These are phyloP conservation scores for Eurotiales sp. DNA, from an alignment of 2,329 filamentous ascomycete genomes.

Conservation along the genomic window DNA sequence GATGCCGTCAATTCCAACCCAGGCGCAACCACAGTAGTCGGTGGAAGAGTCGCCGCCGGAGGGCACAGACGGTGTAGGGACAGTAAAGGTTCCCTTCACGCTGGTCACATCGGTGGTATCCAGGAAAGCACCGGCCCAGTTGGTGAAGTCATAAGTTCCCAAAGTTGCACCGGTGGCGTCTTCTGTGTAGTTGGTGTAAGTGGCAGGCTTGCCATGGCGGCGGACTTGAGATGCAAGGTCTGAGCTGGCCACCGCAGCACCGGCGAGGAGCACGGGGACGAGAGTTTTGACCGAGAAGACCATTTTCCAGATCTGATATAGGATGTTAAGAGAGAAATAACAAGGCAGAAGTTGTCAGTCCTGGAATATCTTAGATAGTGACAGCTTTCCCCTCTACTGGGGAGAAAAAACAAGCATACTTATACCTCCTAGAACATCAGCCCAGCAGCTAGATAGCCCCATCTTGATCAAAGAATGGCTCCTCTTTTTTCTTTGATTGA, in stretches of 20 bases:
- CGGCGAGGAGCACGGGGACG: conserved; percentile 4
- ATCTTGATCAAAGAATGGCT: no score
- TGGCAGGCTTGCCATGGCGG: not conserved
- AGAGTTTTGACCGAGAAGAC: conserved; percentile 1
- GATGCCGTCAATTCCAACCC: conserved; percentile 51
- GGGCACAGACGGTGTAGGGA: not conserved
- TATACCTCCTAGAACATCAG: not conserved
- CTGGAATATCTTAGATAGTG: no score
- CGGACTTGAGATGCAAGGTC: not conserved
- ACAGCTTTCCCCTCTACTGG: no score
- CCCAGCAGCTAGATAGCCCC: not conserved
- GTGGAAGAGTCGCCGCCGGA: conserved; percentile 5
- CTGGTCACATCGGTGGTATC: not conserved
- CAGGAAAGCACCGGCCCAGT: conserved; percentile 10
- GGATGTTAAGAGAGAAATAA: not conserved
- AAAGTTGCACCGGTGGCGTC: conserved; percentile 1
- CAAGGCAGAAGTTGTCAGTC: not conserved
- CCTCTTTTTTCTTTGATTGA: not conserved
- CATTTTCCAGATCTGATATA: not conserved
- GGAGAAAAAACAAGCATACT: not conserved
- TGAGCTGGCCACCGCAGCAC: not conserved
- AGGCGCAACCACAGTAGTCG: conserved; percentile 60
- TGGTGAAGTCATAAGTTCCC: conserved; percentile 6
- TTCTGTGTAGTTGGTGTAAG: not conserved
- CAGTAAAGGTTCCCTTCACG: conserved; percentile 1